Conservation (phyloP, 108 stramenopile species). For the Cyclotella baltica region DNA sequence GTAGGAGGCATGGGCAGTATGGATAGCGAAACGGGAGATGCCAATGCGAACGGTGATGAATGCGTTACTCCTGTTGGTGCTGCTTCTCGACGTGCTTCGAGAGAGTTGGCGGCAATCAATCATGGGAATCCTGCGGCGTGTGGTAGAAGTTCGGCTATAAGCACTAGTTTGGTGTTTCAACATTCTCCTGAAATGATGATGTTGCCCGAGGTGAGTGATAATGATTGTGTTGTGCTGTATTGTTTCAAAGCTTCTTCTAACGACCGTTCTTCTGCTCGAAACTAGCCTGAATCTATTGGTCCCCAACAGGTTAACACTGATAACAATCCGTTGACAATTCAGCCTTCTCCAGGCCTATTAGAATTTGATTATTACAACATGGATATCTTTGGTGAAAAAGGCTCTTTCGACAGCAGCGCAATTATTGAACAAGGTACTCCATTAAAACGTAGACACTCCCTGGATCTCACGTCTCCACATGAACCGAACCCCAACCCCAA, state of each 20-base stretch:
- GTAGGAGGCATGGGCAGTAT: not conserved
- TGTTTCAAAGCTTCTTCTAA: not conserved
- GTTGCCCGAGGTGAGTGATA: constrained; percentile 3
- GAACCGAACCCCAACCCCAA: not conserved
- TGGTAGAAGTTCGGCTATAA: not conserved
- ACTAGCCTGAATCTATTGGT: not conserved
- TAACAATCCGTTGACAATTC: not conserved
- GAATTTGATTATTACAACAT: constrained; percentile 8
- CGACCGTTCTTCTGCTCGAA: not conserved
- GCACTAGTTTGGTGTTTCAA: not conserved
- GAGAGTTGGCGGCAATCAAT: not conserved
- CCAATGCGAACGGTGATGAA: not conserved
- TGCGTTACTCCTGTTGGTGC: not conserved
- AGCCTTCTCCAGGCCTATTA: not conserved
- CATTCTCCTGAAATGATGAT: constrained; percentile 15
- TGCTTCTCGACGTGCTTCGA: not conserved
- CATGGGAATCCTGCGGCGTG: not conserved
- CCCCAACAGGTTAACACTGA: not conserved
- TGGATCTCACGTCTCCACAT: not conserved
- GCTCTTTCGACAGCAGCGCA: constrained; percentile 9
- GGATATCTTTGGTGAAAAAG: not conserved
- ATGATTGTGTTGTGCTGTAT: not conserved
- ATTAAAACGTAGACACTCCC: not conserved
- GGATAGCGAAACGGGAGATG: not conserved
- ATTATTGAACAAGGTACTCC: not conserved